Conservation (phyloP, 306 rosid species). For the Gynostemma pentaphyllum region DNA sequence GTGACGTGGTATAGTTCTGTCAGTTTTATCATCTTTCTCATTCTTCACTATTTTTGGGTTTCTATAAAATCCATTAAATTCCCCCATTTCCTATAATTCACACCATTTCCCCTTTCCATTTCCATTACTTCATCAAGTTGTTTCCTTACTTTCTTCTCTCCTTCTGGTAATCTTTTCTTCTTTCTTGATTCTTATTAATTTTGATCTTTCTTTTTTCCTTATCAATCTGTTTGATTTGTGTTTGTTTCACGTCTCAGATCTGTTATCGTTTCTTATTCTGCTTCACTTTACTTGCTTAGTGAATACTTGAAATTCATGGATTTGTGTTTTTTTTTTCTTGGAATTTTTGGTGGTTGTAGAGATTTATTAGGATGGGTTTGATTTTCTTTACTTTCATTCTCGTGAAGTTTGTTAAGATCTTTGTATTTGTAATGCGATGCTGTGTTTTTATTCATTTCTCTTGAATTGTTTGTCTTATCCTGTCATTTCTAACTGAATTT, state of each 20-base stretch:
- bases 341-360: not conserved
- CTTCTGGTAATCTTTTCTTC: conserved; percentile 9
- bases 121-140: not conserved
- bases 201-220: not conserved
- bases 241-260: not conserved
- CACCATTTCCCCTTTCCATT: not conserved
- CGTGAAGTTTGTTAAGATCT: not conserved
- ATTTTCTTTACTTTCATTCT: not conserved
- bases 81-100: not conserved
- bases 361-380: not conserved
- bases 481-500: not conserved
- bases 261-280: not conserved
- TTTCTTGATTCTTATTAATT: not conserved
- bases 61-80: conserved; percentile 21
- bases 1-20: conserved; percentile 26
- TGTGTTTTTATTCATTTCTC: not conserved
- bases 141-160: not conserved
- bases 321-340: not conserved
- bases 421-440: not conserved
- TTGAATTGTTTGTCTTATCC: not conserved
- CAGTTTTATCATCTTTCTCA: conserved; percentile 24
- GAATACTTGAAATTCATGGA: not conserved
- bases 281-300: not conserved
- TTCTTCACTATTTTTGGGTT: conserved; percentile 12
- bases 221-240: not conserved